Conservation (phyloP, 2,329 filamentous ascomycete genomes). For the Cordyceps cicadae region DNA sequence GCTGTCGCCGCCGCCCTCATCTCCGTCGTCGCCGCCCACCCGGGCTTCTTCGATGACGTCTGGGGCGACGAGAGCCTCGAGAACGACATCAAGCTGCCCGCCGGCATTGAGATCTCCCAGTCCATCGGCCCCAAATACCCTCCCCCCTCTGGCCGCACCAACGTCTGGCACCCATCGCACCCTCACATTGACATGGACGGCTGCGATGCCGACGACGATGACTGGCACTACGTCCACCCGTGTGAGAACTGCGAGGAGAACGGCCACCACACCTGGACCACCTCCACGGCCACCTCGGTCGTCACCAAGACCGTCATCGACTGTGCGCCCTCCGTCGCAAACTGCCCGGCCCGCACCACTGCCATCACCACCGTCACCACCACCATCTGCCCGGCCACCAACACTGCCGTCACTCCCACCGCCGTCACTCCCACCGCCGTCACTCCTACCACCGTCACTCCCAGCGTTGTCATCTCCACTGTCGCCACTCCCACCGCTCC, state of each 20-base stretch:
- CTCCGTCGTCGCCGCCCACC: constrained; percentile 12
- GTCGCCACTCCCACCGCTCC: constrained; percentile 16
- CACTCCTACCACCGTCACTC: constrained; percentile 18
- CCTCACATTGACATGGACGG: constrained; percentile 27
- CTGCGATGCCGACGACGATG: constrained; percentile 24
- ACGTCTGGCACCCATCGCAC: constrained; percentile 31
- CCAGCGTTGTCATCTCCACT: constrained; percentile 38
- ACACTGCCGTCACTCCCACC: constrained; percentile 18
- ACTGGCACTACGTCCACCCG: constrained; percentile 31
- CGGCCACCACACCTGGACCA: constrained; percentile 29
- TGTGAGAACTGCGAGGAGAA: constrained; percentile 21
- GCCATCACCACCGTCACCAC: constrained; percentile 31
- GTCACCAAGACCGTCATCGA: constrained; percentile 30
- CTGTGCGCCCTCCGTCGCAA: constrained; percentile 27
- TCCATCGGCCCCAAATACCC: constrained; percentile 14
- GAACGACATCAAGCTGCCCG: constrained; percentile 8
- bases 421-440: constrained; percentile 31
- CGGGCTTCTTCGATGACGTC: not conserved
- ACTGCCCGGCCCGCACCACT: constrained; percentile 34
- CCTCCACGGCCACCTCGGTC: constrained; percentile 34
- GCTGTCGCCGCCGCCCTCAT: constrained; percentile 14
- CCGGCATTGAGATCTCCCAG: constrained; percentile 7
- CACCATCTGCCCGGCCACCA: constrained; percentile 36
- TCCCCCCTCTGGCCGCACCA: constrained; percentile 21
- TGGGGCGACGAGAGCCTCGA: not conserved